These are phyloP conservation scores for Myochromella boudieri DNA, from an alignment of 768 basidiomycete genomes.

Conservation along the genomic window DNA sequence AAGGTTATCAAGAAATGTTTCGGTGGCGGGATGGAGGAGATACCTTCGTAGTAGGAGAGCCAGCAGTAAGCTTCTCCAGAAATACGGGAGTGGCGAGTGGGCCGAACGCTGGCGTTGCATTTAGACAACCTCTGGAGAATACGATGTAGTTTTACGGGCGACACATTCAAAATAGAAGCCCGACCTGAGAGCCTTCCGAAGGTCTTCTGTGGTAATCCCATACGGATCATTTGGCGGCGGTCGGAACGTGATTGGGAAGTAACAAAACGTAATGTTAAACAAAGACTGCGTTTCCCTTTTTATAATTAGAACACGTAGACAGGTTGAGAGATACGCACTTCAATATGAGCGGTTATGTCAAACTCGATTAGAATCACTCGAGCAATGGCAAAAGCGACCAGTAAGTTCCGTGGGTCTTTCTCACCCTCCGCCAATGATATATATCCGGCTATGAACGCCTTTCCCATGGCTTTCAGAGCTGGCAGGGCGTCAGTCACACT, in stretches of 20 bases:
- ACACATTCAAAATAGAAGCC: background rate
- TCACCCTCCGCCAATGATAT: constrained; percentile 86
- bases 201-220: constrained; percentile 85
- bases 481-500: constrained; percentile 8
- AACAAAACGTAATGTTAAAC: constrained; percentile 96
- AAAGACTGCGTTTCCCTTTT: constrained; percentile 75
- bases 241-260: constrained; percentile 96
- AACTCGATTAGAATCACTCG: constrained; percentile 89
- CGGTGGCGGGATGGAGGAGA: background rate
- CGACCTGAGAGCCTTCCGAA: constrained; percentile 71
- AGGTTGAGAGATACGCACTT: constrained; percentile 50
- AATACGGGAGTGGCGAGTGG: constrained; percentile 84
- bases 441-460: constrained; percentile 75
- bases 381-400: constrained; percentile 86
- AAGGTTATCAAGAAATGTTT: background rate
- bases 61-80: constrained; percentile 86
- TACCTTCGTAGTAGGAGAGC: constrained; percentile 83
- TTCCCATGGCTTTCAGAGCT: constrained; percentile 74
- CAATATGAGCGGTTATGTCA: constrained; percentile 69
- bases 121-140: constrained; percentile 59
- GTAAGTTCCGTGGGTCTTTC: constrained; percentile 94
- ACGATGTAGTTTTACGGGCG: background rate
- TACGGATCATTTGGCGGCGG: constrained; percentile 94
- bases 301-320: no score
- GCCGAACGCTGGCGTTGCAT: constrained; percentile 81